A percentile compares a stretch with the other conserved stretches of the same genome.
Conservation (phyloP, 2,329 filamentous ascomycete species). For the Nothophaeocryptopus gaeumannii region DNA sequence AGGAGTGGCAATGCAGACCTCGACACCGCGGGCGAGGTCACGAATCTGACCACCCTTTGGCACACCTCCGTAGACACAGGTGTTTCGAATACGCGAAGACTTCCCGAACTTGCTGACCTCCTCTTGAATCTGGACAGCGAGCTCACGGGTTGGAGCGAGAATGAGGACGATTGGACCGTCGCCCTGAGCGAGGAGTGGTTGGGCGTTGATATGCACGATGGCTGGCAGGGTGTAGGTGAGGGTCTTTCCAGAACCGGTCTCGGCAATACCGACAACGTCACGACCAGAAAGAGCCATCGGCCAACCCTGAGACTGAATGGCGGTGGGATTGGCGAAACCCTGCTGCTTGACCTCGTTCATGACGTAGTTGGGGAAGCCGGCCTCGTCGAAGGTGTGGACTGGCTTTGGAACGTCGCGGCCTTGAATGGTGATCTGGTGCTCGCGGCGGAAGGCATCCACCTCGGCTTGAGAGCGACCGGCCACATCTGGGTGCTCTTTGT, state of each 20-base stretch:
- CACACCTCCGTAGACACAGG: conserved; percentile 98
- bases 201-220: conserved; percentile 99
- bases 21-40: conserved; percentile 89
- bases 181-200: conserved; percentile 89
- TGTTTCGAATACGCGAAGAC: conserved; percentile 96
- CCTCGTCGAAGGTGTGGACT: conserved; percentile 96
- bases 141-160: conserved; percentile 91
- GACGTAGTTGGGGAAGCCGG: conserved; percentile 93
- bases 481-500: conserved; percentile 89
- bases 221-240: conserved; percentile 96
- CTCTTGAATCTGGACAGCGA: conserved; percentile 97
- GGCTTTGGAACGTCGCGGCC: conserved; percentile 84
- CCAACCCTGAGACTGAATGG: conserved; percentile 98
- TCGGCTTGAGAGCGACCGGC: conserved; percentile 70
- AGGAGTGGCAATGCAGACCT: conserved; percentile 97
- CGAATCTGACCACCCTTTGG: conserved; percentile 96
- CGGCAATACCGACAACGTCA: conserved; percentile 97
- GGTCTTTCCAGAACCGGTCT: conserved; percentile 99
- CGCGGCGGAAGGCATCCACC: conserved; percentile 81
- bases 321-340: conserved; percentile 87
- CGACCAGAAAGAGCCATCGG: conserved; percentile 98
- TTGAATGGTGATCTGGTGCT: conserved; percentile 78
- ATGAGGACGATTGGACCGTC: conserved; percentile 97
- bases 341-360: conserved; percentile 99
- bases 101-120: conserved; percentile 99